phyloP scores from a whole-genome alignment of 148 eudicot species.

The Cornus controversa region DNA sequence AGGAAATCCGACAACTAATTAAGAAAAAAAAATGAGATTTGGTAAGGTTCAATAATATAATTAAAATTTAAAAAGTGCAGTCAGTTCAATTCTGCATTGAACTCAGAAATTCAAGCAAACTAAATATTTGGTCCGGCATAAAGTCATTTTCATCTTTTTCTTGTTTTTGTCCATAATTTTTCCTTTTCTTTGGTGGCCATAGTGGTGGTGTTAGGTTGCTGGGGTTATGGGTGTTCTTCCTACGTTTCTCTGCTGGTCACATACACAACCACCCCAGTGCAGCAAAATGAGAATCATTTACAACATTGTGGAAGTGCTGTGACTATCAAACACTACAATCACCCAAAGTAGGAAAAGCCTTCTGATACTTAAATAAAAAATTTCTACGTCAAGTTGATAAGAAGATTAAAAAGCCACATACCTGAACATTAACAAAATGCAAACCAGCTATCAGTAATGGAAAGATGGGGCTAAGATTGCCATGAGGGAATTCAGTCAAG shows the following conservation, averaged over 20 bases:
- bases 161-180: too few relatives aligned
- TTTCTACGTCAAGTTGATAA: not conserved
- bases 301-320: not conserved
- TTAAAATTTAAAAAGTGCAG: too few relatives aligned
- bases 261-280: not conserved
- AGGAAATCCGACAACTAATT: not conserved
- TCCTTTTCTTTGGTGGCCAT: too few relatives aligned
- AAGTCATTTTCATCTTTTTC: not conserved
- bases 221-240: not conserved
- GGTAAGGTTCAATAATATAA: not conserved
- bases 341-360: not conserved
- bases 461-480: constrained; percentile 59
- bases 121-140: not conserved
- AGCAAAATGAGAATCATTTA: not conserved
- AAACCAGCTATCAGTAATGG: constrained; percentile 72
- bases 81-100: not conserved
- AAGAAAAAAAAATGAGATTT: not conserved
- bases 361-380: not conserved
- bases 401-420: constrained; percentile 17
- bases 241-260: not conserved
- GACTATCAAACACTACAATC: too few relatives aligned
- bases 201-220: not conserved
- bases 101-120: not conserved
- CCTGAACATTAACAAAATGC: constrained; percentile 80
- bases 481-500: constrained; percentile 70